A percentile compares a stretch with the other conserved stretches of the same genome.
phyloP scores from a whole-genome alignment of 768 basidiomycete species.

The Holtermannia corniformis region DNA sequence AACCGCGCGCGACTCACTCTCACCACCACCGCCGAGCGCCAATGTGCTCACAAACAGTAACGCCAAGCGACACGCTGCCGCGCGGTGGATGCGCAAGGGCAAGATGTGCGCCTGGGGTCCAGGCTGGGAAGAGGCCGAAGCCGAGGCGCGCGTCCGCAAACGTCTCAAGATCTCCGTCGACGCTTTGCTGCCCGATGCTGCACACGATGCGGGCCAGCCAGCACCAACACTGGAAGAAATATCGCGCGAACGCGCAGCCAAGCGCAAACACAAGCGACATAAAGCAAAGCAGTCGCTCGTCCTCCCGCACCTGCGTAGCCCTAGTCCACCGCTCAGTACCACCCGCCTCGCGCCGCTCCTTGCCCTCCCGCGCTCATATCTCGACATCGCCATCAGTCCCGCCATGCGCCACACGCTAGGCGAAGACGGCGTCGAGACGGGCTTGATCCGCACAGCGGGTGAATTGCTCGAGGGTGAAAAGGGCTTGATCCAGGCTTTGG shows the following conservation, averaged over 20 bases:
- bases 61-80: constrained; percentile 29
- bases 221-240: constrained; percentile 8
- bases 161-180: constrained; percentile 25
- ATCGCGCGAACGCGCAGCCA: constrained; percentile 4
- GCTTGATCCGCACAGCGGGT: constrained; percentile 37
- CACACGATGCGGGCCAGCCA: constrained; percentile 23
- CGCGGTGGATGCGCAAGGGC: constrained; percentile 32
- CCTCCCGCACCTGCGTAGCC: constrained; percentile 31
- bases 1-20: constrained; percentile 3
- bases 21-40: constrained; percentile 1
- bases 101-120: constrained; percentile 41
- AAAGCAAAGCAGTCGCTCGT: constrained; percentile 9
- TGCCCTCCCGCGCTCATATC: constrained; percentile 32
- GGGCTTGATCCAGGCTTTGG: constrained; percentile 32
- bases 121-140: constrained; percentile 28
- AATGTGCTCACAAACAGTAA: constrained; percentile 30
- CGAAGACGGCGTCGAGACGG: constrained; percentile 36
- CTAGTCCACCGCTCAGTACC: constrained; percentile 27
- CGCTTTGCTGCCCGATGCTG: constrained; percentile 27
- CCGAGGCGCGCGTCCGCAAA: constrained; percentile 17
- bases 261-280: constrained; percentile 12
- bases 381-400: constrained; percentile 35
- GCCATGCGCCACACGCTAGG: constrained; percentile 40
- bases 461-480: constrained; percentile 42
- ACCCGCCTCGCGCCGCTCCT: constrained; percentile 21